Conservation (phyloP, 352 stramenopile species). For the Phytophthora colocasiae region DNA sequence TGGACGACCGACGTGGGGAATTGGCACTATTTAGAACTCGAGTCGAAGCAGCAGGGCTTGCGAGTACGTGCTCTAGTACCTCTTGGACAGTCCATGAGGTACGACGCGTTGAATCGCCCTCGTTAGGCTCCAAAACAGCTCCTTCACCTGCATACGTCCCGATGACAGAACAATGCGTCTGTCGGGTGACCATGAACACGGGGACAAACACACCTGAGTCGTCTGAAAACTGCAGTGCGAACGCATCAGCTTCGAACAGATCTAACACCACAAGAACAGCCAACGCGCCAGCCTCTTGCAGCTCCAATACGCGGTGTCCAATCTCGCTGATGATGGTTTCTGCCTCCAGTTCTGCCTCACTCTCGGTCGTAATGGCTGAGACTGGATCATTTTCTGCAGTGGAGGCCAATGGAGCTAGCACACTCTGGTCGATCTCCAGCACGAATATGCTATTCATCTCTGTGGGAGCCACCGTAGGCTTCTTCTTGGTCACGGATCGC, state of each 20-base stretch:
- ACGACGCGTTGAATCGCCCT: constrained; percentile 32
- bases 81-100: constrained; percentile 39
- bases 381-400: constrained; percentile 7
- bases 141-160: constrained; percentile 24
- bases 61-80: constrained; percentile 19
- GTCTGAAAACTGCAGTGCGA: constrained; percentile 52
- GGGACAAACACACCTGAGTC: constrained; percentile 75
- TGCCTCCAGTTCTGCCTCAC: constrained; percentile 39
- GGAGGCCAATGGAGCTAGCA: constrained; percentile 20
- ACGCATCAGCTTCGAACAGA: constrained; percentile 62
- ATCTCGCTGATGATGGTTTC: constrained; percentile 56
- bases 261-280: constrained; percentile 70
- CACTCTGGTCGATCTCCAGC: constrained; percentile 50
- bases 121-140: constrained; percentile 22
- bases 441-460: constrained; percentile 55
- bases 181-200: constrained; percentile 62
- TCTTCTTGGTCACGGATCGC: constrained; percentile 43
- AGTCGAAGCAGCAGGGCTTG: constrained; percentile 8
- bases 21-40: constrained; percentile 2
- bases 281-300: constrained; percentile 66
- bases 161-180: constrained; percentile 26
- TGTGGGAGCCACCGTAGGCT: constrained; percentile 39
- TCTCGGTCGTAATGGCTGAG: constrained; percentile 17
- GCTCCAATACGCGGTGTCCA: constrained; percentile 55
- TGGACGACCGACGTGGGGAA: constrained; percentile 21